phyloP scores from a whole-genome alignment of 2,329 filamentous ascomycete species.

The Thermoascus crustaceus region DNA sequence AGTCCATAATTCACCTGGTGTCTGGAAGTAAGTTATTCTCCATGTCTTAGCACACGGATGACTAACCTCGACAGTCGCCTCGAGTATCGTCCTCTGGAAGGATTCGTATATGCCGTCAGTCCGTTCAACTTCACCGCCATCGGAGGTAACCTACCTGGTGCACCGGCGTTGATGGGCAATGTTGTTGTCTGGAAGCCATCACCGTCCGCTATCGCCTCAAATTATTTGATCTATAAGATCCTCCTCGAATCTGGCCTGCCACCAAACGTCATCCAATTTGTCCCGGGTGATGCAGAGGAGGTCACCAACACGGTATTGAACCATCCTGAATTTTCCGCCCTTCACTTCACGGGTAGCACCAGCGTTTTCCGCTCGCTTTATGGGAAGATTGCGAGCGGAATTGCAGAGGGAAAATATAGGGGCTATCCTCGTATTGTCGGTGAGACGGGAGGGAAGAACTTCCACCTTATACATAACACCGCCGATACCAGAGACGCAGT shows the following conservation, averaged over 20 bases:
- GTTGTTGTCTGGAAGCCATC: slow-evolving; percentile 96
- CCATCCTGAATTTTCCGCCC: slow-evolving; percentile 74
- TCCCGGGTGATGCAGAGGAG: slow-evolving; percentile 77
- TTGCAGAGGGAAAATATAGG: slow-evolving; percentile 72
- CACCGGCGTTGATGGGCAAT: slow-evolving; percentile 83
- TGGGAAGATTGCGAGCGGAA: slow-evolving; percentile 72
- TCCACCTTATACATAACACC: slow-evolving; percentile 70
- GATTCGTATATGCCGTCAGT: slow-evolving; percentile 87
- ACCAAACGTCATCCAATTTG: slow-evolving; percentile 81
- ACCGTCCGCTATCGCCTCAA: slow-evolving; percentile 73
- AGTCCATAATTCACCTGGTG: slow-evolving; percentile 67
- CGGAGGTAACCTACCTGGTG: slow-evolving; percentile 72
- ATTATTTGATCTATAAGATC: slow-evolving; percentile 82
- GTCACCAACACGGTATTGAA: slow-evolving; percentile 68
- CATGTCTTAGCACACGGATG: not conserved
- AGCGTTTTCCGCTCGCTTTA: slow-evolving; percentile 84
- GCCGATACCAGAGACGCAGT: slow-evolving; percentile 73
- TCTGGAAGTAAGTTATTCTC: slow-evolving; percentile 61
- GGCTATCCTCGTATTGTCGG: slow-evolving; percentile 84
- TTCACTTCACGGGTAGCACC: slow-evolving; percentile 93
- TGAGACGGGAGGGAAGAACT: slow-evolving; percentile 91
- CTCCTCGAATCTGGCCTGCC: slow-evolving; percentile 87
- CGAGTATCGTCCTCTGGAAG: slow-evolving; percentile 82
- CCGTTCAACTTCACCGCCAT: slow-evolving; percentile 98
- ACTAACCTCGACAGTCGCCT: slow-evolving; percentile 47